phyloP scores from a whole-genome alignment of 2,329 filamentous ascomycete genomes.

The Sclerotiophoma versabilis region DNA sequence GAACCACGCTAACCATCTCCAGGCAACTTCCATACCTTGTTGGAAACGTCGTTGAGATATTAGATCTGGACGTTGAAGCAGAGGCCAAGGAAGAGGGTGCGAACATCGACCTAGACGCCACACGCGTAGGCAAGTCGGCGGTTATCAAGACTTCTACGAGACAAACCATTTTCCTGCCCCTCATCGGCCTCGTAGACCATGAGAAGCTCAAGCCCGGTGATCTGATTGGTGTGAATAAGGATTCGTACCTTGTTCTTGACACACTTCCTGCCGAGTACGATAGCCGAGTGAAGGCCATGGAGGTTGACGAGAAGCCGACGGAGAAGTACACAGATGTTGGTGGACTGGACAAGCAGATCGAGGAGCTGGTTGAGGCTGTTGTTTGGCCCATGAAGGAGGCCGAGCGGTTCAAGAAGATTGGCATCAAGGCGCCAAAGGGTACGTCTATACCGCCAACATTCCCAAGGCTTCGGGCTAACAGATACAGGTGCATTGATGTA shows the following conservation, averaged over 20 bases:
- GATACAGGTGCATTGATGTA: conserved; percentile 88
- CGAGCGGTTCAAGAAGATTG: conserved; percentile 98
- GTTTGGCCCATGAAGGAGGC: conserved; percentile 99
- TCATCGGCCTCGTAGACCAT: conserved; percentile 96
- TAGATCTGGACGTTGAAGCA: conserved; percentile 94
- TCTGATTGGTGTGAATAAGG: conserved; percentile 98
- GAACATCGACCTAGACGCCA: conserved; percentile 97
- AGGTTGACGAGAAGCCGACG: conserved; percentile 99
- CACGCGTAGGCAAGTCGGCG: conserved; percentile 94
- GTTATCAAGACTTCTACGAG: conserved; percentile 99
- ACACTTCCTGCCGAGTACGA: conserved; percentile 98
- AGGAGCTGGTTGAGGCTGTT: conserved; percentile 96
- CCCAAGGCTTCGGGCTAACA: conserved; percentile 17
- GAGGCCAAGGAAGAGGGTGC: conserved; percentile 97
- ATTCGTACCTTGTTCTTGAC: conserved; percentile 96
- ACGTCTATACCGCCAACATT: conserved; percentile 37
- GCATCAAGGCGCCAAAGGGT: conserved; percentile 99
- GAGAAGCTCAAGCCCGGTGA: conserved; percentile 94
- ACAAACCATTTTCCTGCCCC: conserved; percentile 96
- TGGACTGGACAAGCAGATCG: conserved; percentile 97
- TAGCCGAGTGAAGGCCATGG: conserved; percentile 99
- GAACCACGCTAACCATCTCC: conserved; percentile 16
- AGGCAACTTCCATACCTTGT: conserved; percentile 98
- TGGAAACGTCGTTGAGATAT: conserved; percentile 95
- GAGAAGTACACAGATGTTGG: conserved; percentile 99